Percentiles rank a stretch among this genome's conserved stretches.
These are phyloP conservation scores for Penicillium macrosclerotiorum DNA, from an alignment of 495 filamentous ascomycete species.

Conservation along the genomic window DNA sequence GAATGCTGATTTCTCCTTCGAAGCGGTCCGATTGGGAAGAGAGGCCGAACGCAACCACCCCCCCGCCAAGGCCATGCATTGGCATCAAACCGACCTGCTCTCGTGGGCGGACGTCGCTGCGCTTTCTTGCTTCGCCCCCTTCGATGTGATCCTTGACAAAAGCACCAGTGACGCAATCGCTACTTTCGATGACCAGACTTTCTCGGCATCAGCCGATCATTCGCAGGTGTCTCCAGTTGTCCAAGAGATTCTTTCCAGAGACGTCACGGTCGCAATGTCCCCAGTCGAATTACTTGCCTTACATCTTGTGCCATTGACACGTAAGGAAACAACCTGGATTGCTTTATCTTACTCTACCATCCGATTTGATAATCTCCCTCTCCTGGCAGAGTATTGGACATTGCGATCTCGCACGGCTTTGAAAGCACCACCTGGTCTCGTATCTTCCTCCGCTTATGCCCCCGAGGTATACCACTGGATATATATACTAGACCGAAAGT, in stretches of 20 bases:
- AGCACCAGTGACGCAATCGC: conserved; percentile 46
- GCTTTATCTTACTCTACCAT: conserved; percentile 38
- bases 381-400: conserved; percentile 29
- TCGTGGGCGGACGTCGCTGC: conserved; percentile 33
- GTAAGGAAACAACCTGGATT: conserved; percentile 32
- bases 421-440: conserved; percentile 37
- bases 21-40: conserved; percentile 40
- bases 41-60: conserved; percentile 21
- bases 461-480: conserved; percentile 45
- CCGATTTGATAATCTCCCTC: conserved; percentile 32
- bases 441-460: conserved; percentile 29
- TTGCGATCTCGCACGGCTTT: conserved; percentile 33
- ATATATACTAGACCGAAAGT: conserved; percentile 37
- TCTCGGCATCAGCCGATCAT: conserved; percentile 8
- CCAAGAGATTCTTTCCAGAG: conserved; percentile 7
- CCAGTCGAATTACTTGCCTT: conserved; percentile 40
- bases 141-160: conserved; percentile 43
- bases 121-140: conserved; percentile 26
- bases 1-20: conserved; percentile 46
- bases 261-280: conserved; percentile 13
- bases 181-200: conserved; percentile 22
- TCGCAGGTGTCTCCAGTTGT: conserved; percentile 26
- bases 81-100: conserved; percentile 34
- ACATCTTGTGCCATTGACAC: conserved; percentile 36
- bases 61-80: conserved; percentile 31